Conservation (phyloP, 2,329 filamentous ascomycete genomes). For the Trichoderma citrinoviride region DNA sequence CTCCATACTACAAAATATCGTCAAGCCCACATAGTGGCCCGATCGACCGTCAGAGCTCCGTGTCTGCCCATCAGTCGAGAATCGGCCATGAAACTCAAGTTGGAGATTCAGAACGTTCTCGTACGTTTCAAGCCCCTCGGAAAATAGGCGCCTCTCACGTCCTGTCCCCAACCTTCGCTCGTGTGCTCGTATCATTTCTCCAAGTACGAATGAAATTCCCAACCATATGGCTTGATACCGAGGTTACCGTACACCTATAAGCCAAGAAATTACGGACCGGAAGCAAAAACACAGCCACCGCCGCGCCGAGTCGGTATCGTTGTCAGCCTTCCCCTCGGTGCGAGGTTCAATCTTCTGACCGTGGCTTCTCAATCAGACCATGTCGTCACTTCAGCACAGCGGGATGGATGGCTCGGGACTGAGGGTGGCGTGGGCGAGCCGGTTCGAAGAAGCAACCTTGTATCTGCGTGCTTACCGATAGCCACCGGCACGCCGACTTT, state of each 20-base stretch:
- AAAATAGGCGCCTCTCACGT: background rate
- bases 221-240: background rate
- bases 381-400: background rate
- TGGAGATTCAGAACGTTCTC: background rate
- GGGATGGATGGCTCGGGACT: background rate
- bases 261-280: too few relatives aligned
- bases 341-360: constrained; percentile 5
- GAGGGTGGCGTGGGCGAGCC: background rate
- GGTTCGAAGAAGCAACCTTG: background rate
- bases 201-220: background rate
- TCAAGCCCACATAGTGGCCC: background rate
- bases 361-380: background rate
- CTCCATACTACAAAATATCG: background rate
- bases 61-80: background rate
- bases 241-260: background rate
- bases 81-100: constrained; percentile 7
- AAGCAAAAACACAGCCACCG: background rate
- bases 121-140: background rate
- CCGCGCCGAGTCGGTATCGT: background rate
- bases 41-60: constrained; percentile 3
- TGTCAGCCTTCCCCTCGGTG: constrained; percentile 16
- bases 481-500: background rate
- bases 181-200: background rate
- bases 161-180: background rate
- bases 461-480: background rate